phyloP scores from a whole-genome alignment of 306 rosid genomes.

The Lablab purpureus region DNA sequence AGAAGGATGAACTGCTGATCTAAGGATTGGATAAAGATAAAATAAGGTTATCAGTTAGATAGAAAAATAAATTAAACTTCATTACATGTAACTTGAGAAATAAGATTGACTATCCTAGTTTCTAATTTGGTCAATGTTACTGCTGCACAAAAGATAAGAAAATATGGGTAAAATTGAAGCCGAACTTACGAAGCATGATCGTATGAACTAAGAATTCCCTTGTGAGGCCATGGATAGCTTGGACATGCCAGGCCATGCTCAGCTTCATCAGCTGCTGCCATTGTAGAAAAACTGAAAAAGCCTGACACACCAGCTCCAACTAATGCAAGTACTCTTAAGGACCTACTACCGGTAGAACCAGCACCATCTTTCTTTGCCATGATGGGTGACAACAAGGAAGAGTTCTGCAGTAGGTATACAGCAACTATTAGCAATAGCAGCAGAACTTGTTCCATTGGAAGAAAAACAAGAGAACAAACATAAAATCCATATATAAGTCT shows the following conservation, averaged over 20 bases:
- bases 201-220: constrained; percentile 95
- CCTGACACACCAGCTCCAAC: constrained; percentile 92
- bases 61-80: no score
- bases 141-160: neutral
- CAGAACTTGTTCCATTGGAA: neutral
- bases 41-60: no score
- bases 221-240: constrained; percentile 98
- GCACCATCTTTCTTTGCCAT: constrained; percentile 63
- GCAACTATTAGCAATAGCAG: constrained; percentile 7
- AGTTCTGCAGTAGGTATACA: constrained; percentile 55
- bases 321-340: constrained; percentile 86
- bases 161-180: neutral
- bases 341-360: constrained; percentile 65
- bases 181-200: constrained; percentile 94
- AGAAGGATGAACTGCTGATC: neutral
- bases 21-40: constrained; percentile 6
- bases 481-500: no score
- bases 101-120: neutral
- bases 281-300: constrained; percentile 75
- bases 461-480: neutral
- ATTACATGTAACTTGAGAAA: no score
- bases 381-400: constrained; percentile 63
- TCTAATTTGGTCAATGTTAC: constrained; percentile 8
- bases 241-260: constrained; percentile 95
- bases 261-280: constrained; percentile 95